Conservation (phyloP, 192 early-diverging fungal species). For the Gaertneriomyces sp. region DNA sequence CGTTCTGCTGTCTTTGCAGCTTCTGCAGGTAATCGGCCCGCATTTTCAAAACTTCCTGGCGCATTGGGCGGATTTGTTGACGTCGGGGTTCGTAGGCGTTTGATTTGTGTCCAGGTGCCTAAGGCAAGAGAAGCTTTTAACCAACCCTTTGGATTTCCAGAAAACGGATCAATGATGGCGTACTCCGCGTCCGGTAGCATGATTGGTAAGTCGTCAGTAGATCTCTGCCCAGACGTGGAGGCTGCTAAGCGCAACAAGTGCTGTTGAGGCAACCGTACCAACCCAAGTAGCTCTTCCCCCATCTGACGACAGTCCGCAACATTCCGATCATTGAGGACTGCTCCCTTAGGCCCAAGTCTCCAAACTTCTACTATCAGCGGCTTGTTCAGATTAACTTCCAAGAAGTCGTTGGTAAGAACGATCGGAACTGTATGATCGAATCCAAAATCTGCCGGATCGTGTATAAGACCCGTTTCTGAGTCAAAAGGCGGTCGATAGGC, state of each 20-base stretch:
- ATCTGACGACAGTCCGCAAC: constrained; percentile 1
- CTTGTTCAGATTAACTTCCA: constrained; percentile 14
- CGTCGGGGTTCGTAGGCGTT: not conserved
- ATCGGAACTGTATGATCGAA: constrained; percentile 40
- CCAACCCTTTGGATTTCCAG: constrained; percentile 40
- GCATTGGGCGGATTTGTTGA: too few relatives aligned
- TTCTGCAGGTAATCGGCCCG: too few relatives aligned
- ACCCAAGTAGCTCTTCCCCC: constrained; percentile 21
- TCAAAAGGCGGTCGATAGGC: constrained; percentile 42
- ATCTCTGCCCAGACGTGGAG: not conserved
- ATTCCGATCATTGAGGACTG: not conserved
- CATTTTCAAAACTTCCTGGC: too few relatives aligned
- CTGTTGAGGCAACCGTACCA: constrained; percentile 19
- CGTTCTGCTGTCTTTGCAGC: too few relatives aligned
- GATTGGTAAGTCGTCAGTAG: constrained; percentile 11
- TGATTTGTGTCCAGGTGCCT: constrained; percentile 40
- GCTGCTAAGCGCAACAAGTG: constrained; percentile 15
- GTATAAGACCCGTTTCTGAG: constrained; percentile 30
- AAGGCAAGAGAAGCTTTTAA: constrained; percentile 31
- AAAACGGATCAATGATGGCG: constrained; percentile 41
- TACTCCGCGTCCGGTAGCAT: constrained; percentile 45
- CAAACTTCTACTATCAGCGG: constrained; percentile 39
- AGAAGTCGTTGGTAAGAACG: constrained; percentile 27
- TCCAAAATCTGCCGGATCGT: constrained; percentile 32
- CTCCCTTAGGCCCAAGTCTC: constrained; percentile 1